These are phyloP conservation scores for Pichia californica DNA, from an alignment of 805 yeast genomes.

Conservation along the genomic window DNA sequence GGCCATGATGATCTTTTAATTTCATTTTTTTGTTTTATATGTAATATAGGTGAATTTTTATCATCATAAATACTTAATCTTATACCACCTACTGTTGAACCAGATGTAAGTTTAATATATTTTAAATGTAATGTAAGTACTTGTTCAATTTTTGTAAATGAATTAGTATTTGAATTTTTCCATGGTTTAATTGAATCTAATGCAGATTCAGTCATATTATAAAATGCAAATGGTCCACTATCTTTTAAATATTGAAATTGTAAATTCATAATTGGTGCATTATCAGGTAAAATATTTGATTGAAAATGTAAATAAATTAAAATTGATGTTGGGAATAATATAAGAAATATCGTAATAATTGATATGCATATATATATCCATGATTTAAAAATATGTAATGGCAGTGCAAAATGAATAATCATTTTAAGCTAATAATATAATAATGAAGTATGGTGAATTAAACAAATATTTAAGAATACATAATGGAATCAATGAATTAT, in stretches of 20 bases:
- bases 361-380: conserved; percentile 7
- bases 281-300: conserved; percentile 10
- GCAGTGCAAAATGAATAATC: conserved; percentile 3
- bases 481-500: too few relatives aligned
- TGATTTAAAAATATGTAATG: conserved; percentile 6
- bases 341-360: conserved; percentile 4
- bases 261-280: conserved; percentile 7
- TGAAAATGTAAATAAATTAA: conserved; percentile 11
- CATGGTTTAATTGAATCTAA: conserved; percentile 5
- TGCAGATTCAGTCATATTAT: conserved; percentile 6
- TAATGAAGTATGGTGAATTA: too few relatives aligned
- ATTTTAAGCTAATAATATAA: not conserved
- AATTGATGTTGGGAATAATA: conserved; percentile 12
- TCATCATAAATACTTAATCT: conserved; percentile 6
- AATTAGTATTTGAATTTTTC: conserved; percentile 9
- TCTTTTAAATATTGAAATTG: conserved; percentile 10
- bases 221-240: conserved; percentile 10
- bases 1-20: conserved; percentile 4
- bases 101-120: conserved; percentile 9
- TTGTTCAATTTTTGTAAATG: conserved; percentile 13
- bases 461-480: too few relatives aligned
- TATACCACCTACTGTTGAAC: conserved; percentile 9
- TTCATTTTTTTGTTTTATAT: not conserved
- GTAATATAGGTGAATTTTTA: not conserved
- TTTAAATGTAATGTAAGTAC: conserved; percentile 9